These are phyloP conservation scores for Sphaerulina populicola DNA, from an alignment of 2,329 filamentous ascomycete genomes.

Conservation along the genomic window DNA sequence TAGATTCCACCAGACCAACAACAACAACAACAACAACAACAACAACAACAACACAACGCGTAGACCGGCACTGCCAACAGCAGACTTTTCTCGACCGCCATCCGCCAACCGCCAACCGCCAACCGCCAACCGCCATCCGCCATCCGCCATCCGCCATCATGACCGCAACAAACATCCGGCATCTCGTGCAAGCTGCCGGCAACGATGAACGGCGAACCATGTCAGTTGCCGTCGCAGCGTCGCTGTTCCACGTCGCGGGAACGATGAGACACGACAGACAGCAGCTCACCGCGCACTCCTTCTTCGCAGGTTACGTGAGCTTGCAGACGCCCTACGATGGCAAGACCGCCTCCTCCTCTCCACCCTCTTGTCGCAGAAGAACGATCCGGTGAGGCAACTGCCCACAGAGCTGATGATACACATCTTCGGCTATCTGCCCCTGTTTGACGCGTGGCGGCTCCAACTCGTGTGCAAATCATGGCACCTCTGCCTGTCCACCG, in stretches of 20 bases:
- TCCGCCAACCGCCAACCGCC: too few species aligned
- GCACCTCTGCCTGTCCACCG: conserved; percentile 27
- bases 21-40: not conserved
- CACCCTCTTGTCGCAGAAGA: conserved; percentile 9
- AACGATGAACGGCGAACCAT: not conserved
- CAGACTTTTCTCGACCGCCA: not conserved
- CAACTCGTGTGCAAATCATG: conserved; percentile 32
- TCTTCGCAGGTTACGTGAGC: conserved; percentile 11
- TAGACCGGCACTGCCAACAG: not conserved
- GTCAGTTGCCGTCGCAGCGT: not conserved
- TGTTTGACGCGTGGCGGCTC: conserved; percentile 25
- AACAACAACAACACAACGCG: not conserved
- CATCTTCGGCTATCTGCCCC: conserved; percentile 29
- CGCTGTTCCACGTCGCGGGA: not conserved
- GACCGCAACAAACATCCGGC: not conserved
- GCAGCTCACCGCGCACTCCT: conserved; percentile 1
- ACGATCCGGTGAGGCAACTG: conserved; percentile 32
- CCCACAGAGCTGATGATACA: conserved; percentile 35
- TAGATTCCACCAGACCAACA: too few species aligned
- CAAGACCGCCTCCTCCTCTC: conserved; percentile 12
- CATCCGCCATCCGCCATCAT: too few species aligned
- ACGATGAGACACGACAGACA: not conserved
- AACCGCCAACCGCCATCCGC: too few species aligned
- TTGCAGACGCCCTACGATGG: conserved; percentile 9
- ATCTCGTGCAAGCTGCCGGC: not conserved